Evolutionary conservation across 176 grass and related monocot genomes (phyloP).

Genomic region (Oryza glaberrima): DNA sequence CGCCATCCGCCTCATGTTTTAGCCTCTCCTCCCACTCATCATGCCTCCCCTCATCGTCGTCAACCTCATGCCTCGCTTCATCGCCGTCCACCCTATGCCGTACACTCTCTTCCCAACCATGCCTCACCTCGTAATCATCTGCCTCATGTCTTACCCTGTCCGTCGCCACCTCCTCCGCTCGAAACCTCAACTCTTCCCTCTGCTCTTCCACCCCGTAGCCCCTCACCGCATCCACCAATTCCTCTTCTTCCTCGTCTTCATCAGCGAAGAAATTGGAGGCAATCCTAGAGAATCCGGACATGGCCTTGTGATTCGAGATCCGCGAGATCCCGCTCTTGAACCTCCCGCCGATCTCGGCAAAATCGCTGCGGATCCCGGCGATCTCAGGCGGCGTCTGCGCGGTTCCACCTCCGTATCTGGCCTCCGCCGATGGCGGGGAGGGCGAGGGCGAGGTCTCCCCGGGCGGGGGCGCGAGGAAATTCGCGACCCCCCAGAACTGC

Average conservation of each 20-base stretch:
- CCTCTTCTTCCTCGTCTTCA: slow-evolving; percentile 61
- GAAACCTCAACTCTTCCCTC: neutral
- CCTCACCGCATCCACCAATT: slow-evolving; percentile 18
- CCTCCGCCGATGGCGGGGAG: slow-evolving; percentile 16
- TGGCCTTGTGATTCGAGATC: slow-evolving; percentile 69
- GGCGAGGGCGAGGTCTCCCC: slow-evolving; percentile 34
- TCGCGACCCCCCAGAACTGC: slow-evolving; percentile 83
- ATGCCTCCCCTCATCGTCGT: neutral
- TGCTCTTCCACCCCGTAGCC: slow-evolving; percentile 16
- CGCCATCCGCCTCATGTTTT: neutral
- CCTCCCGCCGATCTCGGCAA: slow-evolving; percentile 62
- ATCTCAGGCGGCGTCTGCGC: slow-evolving; percentile 50
- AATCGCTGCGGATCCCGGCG: slow-evolving; percentile 61
- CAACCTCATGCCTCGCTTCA: neutral
- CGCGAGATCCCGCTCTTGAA: slow-evolving; percentile 67
- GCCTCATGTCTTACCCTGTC: neutral
- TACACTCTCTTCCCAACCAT: slow-evolving; percentile 31
- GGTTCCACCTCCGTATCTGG: neutral
- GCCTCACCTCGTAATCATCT: slow-evolving; percentile 14
- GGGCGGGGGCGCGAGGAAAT: slow-evolving; percentile 80
- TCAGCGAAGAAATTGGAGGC: slow-evolving; percentile 74
- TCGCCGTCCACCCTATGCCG: slow-evolving; percentile 3
- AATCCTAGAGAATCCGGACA: slow-evolving; percentile 77
- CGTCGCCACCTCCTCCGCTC: neutral
- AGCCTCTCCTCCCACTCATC: neutral